phyloP scores from a whole-genome alignment of 805 yeast genomes.

The Myxozyma sirexii region DNA sequence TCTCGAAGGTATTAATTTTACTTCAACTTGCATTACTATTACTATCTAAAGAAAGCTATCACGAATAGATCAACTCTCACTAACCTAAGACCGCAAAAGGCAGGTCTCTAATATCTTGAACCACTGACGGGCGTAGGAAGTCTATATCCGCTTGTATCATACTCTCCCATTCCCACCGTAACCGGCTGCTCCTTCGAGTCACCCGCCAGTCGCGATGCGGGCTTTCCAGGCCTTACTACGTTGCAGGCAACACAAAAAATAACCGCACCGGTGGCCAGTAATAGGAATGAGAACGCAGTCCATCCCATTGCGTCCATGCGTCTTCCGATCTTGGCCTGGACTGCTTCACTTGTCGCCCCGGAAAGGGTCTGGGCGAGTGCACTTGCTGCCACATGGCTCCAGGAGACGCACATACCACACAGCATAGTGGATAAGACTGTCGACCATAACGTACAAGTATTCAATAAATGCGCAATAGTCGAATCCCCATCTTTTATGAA shows the following conservation, averaged over 20 bases:
- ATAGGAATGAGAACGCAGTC: constrained; percentile 26
- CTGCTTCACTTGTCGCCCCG: constrained; percentile 11
- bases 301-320: constrained; percentile 32
- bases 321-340: constrained; percentile 20
- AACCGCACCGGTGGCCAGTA: constrained; percentile 6
- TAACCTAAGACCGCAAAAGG: neutral
- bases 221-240: neutral
- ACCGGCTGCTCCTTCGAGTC: neutral
- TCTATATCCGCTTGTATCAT: constrained; percentile 2
- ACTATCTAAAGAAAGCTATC: no score
- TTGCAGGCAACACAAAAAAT: constrained; percentile 16
- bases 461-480: constrained; percentile 2
- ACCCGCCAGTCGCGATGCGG: neutral
- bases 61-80: no score
- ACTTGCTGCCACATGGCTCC: constrained; percentile 28
- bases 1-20: no score
- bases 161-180: constrained; percentile 10
- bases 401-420: constrained; percentile 24
- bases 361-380: constrained; percentile 13
- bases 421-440: constrained; percentile 19
- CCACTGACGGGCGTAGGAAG: constrained; percentile 11
- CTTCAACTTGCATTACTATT: no score
- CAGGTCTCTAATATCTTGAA: neutral
- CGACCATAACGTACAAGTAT: constrained; percentile 19
- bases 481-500: constrained; percentile 8